A percentile compares a stretch with the other conserved stretches of the same genome.
These are phyloP conservation scores for Glycyrrhiza uralensis DNA, from an alignment of 306 rosid species.

Conservation along the genomic window DNA sequence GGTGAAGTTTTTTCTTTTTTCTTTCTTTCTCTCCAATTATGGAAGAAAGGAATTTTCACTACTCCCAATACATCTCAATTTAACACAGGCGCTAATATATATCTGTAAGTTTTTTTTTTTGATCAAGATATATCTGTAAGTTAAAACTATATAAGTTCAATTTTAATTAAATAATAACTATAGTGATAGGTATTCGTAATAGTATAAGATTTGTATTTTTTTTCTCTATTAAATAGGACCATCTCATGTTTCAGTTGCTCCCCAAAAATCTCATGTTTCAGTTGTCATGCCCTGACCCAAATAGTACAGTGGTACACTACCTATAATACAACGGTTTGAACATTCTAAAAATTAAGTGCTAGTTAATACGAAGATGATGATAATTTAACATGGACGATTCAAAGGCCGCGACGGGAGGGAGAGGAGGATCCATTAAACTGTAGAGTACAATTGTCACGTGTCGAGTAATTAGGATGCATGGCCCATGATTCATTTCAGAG, in stretches of 20 bases:
- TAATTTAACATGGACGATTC: neutral
- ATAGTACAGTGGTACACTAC: neutral
- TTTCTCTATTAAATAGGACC: neutral
- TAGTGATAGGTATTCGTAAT: too few species aligned
- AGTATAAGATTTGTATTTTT: neutral
- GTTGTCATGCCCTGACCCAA: neutral
- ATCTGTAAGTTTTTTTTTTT: too few species aligned
- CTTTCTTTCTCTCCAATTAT: too few species aligned
- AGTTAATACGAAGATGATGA: neutral
- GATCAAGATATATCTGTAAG: too few species aligned
- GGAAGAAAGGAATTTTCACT: too few species aligned
- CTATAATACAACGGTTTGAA: neutral
- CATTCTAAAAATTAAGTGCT: neutral
- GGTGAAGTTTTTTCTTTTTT: too few species aligned
- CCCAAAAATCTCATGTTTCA: too few species aligned
- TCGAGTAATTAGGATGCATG: slow-evolving; percentile 52
- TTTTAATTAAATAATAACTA: too few species aligned
- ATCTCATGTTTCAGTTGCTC: too few species aligned
- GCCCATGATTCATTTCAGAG: slow-evolving; percentile 51
- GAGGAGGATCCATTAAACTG: neutral
- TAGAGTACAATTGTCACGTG: slow-evolving; percentile 57
- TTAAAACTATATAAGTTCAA: too few species aligned
- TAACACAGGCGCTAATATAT: too few species aligned
- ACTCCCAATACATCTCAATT: too few species aligned
- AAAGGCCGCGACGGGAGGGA: neutral